Conservation (phyloP, 2,329 filamentous ascomycete genomes). For the Hypoxylon sp. region DNA sequence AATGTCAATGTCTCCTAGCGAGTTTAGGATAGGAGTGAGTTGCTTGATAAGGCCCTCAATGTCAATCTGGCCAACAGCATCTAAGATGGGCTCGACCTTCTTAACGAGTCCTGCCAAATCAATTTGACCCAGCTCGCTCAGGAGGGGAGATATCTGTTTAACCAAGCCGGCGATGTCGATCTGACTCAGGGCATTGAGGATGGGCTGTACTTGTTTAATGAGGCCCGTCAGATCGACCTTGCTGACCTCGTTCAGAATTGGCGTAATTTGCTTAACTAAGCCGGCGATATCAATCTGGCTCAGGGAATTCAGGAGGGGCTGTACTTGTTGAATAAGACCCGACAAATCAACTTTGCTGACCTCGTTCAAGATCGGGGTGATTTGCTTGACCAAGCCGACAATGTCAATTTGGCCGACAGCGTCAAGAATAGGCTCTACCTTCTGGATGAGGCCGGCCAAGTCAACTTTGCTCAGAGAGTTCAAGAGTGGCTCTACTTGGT, state of each 20-base stretch:
- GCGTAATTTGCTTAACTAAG: constrained; percentile 35
- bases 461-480: constrained; percentile 55
- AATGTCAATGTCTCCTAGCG: constrained; percentile 52
- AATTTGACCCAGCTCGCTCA: constrained; percentile 54
- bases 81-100: constrained; percentile 53
- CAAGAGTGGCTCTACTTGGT: constrained; percentile 53
- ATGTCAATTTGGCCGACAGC: constrained; percentile 41
- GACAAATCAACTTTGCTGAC: constrained; percentile 52
- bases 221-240: constrained; percentile 53
- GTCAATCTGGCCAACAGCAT: constrained; percentile 39
- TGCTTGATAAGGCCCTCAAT: constrained; percentile 34
- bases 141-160: constrained; percentile 48
- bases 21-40: constrained; percentile 51
- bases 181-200: constrained; percentile 53
- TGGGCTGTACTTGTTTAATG: constrained; percentile 53
- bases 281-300: constrained; percentile 52
- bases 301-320: constrained; percentile 52
- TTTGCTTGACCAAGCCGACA: constrained; percentile 30
- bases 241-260: constrained; percentile 47
- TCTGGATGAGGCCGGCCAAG: constrained; percentile 53
- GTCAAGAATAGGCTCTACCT: constrained; percentile 53
- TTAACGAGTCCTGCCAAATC: constrained; percentile 54
- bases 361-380: constrained; percentile 42
- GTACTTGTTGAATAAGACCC: constrained; percentile 53
- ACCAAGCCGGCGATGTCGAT: constrained; percentile 54